Evolutionary conservation across 1,139 yeast genomes (phyloP), one percentile per base, ranked within the genome.

Genomic region (Ogataea hybrid): DNA sequence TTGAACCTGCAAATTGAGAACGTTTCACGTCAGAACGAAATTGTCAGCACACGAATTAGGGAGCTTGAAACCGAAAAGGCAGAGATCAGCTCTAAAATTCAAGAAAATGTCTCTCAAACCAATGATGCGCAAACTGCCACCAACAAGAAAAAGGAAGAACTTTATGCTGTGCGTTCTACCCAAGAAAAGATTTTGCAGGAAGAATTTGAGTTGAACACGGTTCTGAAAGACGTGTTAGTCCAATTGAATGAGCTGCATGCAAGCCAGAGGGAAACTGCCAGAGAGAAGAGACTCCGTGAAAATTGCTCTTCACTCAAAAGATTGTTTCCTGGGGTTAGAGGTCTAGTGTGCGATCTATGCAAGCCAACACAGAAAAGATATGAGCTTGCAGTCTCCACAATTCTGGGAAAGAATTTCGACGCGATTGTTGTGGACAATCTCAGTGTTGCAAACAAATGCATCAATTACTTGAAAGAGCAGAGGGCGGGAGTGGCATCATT

Each of bases 401-500:
- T 86, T 6, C 67, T 92, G 33, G 98, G 97, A 4, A 75, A 77
- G 49, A 77, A 87, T 55, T 77, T 81, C 52, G 95, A 92, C 60
- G 77, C 97, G 0, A 76, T 92, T 9, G 75, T 92, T 25, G 98
- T 92, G 4, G 96, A 88, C 53, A 77, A 78, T 18, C 67, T 84
- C 2, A 64, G 80, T 10, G 77, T 84, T 15, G 98, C 97, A 1
- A 79, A 83, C 45, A 83, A 81, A 49, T 90, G 98, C 64, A 84
- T 92, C 54, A 79, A 80, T 14, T 83, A 84, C 44, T 69, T 92
- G 61, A 87, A 89, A 54, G 95, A 87, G 51, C 92, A 94, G 59
- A 74, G 96, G 50, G 70, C 84, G 10, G 97, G 97, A 36, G 75
- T 78, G 11, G 90, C 92, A 1, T 81, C 95, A 0, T 90, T 92